Base-by-base conservation (phyloP, 352 stramenopile genomes). In the Phytophthora colocasiae region DNA sequence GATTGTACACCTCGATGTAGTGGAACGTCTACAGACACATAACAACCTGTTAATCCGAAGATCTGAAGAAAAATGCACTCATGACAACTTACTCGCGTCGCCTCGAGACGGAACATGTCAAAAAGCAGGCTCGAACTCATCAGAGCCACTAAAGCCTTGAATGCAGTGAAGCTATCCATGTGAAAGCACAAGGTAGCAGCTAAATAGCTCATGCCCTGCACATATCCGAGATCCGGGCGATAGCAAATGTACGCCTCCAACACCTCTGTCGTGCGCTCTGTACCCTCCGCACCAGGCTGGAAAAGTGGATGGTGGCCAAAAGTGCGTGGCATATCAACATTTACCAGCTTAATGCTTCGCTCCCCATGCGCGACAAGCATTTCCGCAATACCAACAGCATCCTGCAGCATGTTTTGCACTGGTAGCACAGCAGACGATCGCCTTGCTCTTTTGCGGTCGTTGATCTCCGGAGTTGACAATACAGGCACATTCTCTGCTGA, bases 181-280 rank as follows among this genome's bases (percentile, higher is more conserved):
- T 96, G 88, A 48, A 96, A 90, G 60, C 88, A 96, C 40, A 96
- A 46, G 6, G 83, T 79, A 8, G 88, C 88, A 4, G 88, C 88
- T n/a, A 96, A 69, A 44, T 96, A 96, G 66, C 86, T 95, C 88
- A 96, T 96, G 31, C 88, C 88, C 63, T 96, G 88, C 10, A 96
- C 86, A 57, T 96, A 96, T 8, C 88, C 88, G 15, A 96, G 63
- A 45, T 96, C 88, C 1, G 88, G 88, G 1, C 88, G 84, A 49
- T 96, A 96, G 73, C 88, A 96, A 29, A 89, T 92, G 64, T 96
- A 96, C 6, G 88, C 86, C 52, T 95, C 86, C 12, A 96, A 74
- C 26, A 96, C 88, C 51, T 94, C 81, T 11, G 84, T 89, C 24
- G 87, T 93, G 9, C 83, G 83, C 46, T 81, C 78, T 3, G 83